Conservation (phyloP, 805 yeast species). For the Lachancea sp. region DNA sequence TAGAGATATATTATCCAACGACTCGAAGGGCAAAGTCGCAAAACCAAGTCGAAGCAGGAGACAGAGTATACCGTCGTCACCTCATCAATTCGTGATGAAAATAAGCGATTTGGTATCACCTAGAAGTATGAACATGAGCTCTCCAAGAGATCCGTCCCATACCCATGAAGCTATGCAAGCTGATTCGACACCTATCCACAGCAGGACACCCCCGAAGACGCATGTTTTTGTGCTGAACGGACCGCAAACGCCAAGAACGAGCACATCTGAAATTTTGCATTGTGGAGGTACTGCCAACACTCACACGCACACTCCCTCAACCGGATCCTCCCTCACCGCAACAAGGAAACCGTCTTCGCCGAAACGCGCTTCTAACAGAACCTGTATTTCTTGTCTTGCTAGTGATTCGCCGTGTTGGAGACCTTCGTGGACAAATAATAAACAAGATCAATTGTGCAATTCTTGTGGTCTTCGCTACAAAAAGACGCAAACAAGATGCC, state of each 20-base stretch:
- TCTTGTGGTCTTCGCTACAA: conserved; percentile 94
- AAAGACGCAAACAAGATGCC: conserved; percentile 88
- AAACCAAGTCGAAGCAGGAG: conserved; percentile 9
- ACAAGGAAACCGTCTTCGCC: conserved; percentile 19
- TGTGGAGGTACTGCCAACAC: neutral
- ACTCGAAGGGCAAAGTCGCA: conserved; percentile 17
- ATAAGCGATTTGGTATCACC: neutral
- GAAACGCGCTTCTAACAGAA: conserved; percentile 35
- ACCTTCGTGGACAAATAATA: conserved; percentile 80
- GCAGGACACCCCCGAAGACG: conserved; percentile 3
- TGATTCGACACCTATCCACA: conserved; percentile 1
- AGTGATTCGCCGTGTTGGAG: conserved; percentile 97
- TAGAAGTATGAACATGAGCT: neutral
- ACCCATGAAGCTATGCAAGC: neutral
- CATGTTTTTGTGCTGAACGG: conserved; percentile 3
- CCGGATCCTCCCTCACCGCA: neutral
- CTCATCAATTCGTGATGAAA: conserved; percentile 8
- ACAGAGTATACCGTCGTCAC: conserved; percentile 5
- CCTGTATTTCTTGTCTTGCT: conserved; percentile 85
- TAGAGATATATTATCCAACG: conserved; percentile 27
- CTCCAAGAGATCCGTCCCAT: neutral
- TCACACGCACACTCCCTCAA: neutral
- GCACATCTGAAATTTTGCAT: neutral
- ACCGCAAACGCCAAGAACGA: conserved; percentile 4
- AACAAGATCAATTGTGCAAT: conserved; percentile 93